Percentiles rank a stretch among this genome's conserved stretches.
Conservation (phyloP, 2,329 filamentous ascomycete genomes). For the Hypoxylon sp. region DNA sequence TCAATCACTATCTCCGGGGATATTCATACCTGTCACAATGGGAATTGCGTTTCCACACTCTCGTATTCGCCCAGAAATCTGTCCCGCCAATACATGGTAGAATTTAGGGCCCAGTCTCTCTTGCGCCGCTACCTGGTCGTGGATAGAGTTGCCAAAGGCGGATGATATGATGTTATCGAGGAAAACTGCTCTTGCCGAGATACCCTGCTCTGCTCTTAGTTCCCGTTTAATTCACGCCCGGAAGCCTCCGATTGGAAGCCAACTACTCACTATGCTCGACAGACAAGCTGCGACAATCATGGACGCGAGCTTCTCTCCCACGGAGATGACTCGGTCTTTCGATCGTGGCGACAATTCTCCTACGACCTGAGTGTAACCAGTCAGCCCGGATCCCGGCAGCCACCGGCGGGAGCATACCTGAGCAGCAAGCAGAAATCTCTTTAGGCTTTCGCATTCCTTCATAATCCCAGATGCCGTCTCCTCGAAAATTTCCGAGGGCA, state of each 20-base stretch:
- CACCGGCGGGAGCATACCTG: no score
- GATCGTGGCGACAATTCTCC: slow-evolving; percentile 60
- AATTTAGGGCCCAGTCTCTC: slow-evolving; percentile 40
- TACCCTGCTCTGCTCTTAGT: slow-evolving; percentile 36
- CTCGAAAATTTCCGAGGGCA: slow-evolving; percentile 47
- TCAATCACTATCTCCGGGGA: not conserved
- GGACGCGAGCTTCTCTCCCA: slow-evolving; percentile 48
- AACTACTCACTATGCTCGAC: slow-evolving; percentile 42
- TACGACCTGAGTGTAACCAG: slow-evolving; percentile 46
- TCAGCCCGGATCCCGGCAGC: slow-evolving; percentile 25
- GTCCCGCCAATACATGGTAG: slow-evolving; percentile 40
- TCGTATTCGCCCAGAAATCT: slow-evolving; percentile 39
- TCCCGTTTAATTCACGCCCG: no score
- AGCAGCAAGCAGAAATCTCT: slow-evolving; percentile 61
- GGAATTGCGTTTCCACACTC: slow-evolving; percentile 41
- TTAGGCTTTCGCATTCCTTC: slow-evolving; percentile 57
- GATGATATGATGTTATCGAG: slow-evolving; percentile 42
- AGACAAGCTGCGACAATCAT: slow-evolving; percentile 45
- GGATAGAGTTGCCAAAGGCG: slow-evolving; percentile 39
- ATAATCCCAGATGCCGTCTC: slow-evolving; percentile 54
- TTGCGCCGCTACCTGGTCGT: slow-evolving; percentile 40
- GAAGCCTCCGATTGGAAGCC: no score
- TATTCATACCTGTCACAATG: slow-evolving; percentile 41
- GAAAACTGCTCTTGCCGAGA: slow-evolving; percentile 38
- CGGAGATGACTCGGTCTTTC: slow-evolving; percentile 60